These are phyloP conservation scores for Amanita exitialis DNA, from an alignment of 768 basidiomycete species.

Conservation along the genomic window DNA sequence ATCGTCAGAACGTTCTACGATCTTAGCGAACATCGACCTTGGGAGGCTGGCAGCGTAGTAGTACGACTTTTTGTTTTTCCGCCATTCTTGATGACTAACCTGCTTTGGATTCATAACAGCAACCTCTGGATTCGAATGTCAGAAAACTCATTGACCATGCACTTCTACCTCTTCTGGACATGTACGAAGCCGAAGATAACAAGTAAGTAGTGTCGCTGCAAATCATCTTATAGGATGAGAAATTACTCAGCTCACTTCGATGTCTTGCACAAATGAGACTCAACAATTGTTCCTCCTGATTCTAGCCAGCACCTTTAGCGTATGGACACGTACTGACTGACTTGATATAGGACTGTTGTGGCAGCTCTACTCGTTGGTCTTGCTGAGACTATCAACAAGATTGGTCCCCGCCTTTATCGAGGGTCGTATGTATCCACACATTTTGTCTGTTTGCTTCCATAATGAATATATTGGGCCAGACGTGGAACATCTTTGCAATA, in stretches of 20 bases:
- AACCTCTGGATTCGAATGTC: constrained; percentile 55
- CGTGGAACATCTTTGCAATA: constrained; percentile 67
- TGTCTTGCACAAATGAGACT: constrained; percentile 51
- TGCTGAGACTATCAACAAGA: constrained; percentile 84
- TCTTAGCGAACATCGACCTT: constrained; percentile 71
- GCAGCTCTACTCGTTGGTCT: constrained; percentile 81
- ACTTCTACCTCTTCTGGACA: constrained; percentile 67
- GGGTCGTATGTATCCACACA: constrained; percentile 41
- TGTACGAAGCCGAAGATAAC: constrained; percentile 93
- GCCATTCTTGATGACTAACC: not conserved
- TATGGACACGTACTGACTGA: constrained; percentile 18
- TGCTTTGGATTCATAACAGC: constrained; percentile 11
- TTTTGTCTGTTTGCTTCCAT: not conserved
- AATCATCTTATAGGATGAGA: constrained; percentile 32
- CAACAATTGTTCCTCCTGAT: constrained; percentile 15
- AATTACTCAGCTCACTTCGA: constrained; percentile 78
- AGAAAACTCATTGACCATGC: constrained; percentile 71
- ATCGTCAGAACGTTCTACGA: constrained; percentile 90
- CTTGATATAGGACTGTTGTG: constrained; percentile 62
- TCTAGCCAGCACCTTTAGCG: constrained; percentile 15
- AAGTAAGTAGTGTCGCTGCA: constrained; percentile 53
- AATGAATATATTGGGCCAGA: constrained; percentile 28
- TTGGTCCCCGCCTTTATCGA: constrained; percentile 85
- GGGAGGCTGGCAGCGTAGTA: constrained; percentile 62
- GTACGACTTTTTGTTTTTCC: constrained; percentile 29